phyloP scores from a whole-genome alignment of 2,329 filamentous ascomycete species.

The Onygenales sp. region DNA sequence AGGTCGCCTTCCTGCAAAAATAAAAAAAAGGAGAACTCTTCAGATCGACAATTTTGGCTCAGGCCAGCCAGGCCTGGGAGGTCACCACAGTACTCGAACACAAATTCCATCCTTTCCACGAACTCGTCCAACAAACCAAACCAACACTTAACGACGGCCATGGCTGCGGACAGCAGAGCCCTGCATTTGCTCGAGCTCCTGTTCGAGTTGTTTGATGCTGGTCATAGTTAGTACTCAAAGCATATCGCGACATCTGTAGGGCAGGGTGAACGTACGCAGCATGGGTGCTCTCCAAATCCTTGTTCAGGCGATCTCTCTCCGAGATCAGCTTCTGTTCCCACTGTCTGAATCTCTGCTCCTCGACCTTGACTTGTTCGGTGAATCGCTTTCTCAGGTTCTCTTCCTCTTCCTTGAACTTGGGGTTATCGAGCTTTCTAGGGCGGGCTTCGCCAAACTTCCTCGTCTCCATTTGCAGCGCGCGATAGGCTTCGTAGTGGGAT shows the following conservation, averaged over 20 bases:
- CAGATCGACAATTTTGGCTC: slow-evolving; percentile 2
- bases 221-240: slow-evolving; percentile 18
- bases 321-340: slow-evolving; percentile 99
- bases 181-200: slow-evolving; percentile 89
- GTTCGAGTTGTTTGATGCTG: slow-evolving; percentile 53
- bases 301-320: slow-evolving; percentile 98
- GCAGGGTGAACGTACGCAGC: slow-evolving; percentile 47
- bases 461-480: slow-evolving; percentile 99
- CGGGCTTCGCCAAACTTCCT: slow-evolving; percentile 97
- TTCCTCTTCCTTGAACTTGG: slow-evolving; percentile 99
- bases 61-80: slow-evolving; percentile 2
- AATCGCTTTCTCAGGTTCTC: slow-evolving; percentile 97
- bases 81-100: slow-evolving; percentile 9
- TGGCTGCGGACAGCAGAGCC: slow-evolving; percentile 82
- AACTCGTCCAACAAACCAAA: slow-evolving; percentile 1
- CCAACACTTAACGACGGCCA: slow-evolving; percentile 64
- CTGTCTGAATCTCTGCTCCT: slow-evolving; percentile 97
- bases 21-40: neutral
- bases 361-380: slow-evolving; percentile 99
- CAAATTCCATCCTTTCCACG: slow-evolving; percentile 8
- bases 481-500: slow-evolving; percentile 98
- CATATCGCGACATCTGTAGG: neutral
- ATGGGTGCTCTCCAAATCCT: slow-evolving; percentile 97
- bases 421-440: slow-evolving; percentile 96
- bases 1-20: slow-evolving; percentile 14